These are phyloP conservation scores for Aspergillus tamarii DNA, from an alignment of 2,329 filamentous ascomycete species.

Conservation along the genomic window DNA sequence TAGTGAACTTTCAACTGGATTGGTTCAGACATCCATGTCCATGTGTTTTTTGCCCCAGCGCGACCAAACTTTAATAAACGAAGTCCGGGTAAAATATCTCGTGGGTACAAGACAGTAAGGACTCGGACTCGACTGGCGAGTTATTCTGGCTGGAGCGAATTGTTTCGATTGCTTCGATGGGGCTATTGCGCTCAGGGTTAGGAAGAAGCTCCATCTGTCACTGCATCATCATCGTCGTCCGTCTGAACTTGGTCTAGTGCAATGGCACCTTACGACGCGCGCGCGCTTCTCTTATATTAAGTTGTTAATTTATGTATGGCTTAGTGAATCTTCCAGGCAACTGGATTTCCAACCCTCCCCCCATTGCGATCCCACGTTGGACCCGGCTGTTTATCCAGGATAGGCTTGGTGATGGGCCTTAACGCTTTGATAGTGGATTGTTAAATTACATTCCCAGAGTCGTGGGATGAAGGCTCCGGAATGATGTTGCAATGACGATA, in stretches of 20 bases:
- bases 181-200: not conserved
- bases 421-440: not conserved
- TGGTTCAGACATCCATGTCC: constrained; percentile 10
- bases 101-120: not conserved
- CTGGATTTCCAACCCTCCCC: not conserved
- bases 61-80: constrained; percentile 22
- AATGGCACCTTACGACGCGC: not conserved
- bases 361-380: not conserved
- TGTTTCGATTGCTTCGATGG: not conserved
- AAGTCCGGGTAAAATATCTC: constrained; percentile 3
- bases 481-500: not conserved
- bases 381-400: constrained; percentile 1
- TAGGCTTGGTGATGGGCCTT: not conserved
- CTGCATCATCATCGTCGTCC: not conserved
- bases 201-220: not conserved
- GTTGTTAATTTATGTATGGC: not conserved
- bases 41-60: constrained; percentile 18
- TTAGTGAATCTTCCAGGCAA: not conserved
- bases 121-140: not conserved
- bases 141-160: not conserved
- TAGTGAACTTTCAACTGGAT: not conserved
- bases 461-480: not conserved
- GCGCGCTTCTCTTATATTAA: not conserved
- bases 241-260: not conserved
- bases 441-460: not conserved